Evolutionary conservation across 2,329 filamentous ascomycete species (phyloP), one percentile per base, ranked within the genome.

Genomic region (Fusarium phyllophilum): DNA sequence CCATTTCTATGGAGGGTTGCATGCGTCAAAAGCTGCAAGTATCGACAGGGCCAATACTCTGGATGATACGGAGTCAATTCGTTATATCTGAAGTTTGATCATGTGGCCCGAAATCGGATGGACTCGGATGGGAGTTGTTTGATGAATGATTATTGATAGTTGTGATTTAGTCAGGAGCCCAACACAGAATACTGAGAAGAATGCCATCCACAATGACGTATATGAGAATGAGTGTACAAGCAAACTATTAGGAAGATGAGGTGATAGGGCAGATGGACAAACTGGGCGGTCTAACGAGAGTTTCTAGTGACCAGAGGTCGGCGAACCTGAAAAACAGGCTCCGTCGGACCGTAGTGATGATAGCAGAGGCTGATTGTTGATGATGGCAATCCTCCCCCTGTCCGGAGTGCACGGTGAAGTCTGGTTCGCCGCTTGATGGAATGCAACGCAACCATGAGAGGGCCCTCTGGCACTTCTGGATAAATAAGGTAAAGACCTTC

Each of bases 101-200:
- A 74, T 72, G 68, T 69, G 72, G 46, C 52, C 52, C 56, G 68
- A 66, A 45, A 62, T 57, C 72, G 72, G 72, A 74, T 49, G 48
- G 39, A 66, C 38, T 62, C 72, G 72, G 68, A 57, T 39, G 31
- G 34, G 24, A 34, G 26, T n/a, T 49, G 26, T 41, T 24, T 48
- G 24, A 62, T 45, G 24, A 56, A 56, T 31, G 38, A 46, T 54
- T 38, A 60, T 38, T 38, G 57, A 68, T 57, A 41, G 45, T 52
- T 52, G 31, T 55, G 58, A 62, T 49, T 26, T 26, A 51, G 29
- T 42, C 38, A 34, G 48, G 57, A 51, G 60, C 33, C 36, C 11
- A 66, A n/a, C 44, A 26, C 24, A 55, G 15, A 29, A 55, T 38
- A 48, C 26, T 36, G 22, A 38, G 48, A n/a, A 29, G 17, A 49